A percentile compares a stretch with the other conserved stretches of the same genome.
Evolutionary conservation across 225 moss, liverwort and hornwort genomes (phyloP).

Genomic region (Physcomitrium patens): DNA sequence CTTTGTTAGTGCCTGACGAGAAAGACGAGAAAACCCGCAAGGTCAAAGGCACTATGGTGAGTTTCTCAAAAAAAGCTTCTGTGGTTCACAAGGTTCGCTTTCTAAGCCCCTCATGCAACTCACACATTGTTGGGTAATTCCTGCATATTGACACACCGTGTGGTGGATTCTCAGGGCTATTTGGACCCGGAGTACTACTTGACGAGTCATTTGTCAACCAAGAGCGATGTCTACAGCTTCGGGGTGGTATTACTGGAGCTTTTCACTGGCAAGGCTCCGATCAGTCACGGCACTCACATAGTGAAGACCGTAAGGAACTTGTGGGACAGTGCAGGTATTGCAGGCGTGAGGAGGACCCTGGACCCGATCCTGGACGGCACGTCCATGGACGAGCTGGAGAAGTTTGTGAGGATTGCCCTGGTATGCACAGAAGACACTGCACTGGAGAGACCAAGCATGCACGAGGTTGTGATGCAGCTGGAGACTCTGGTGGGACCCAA

Average conservation of each 20-base stretch:
- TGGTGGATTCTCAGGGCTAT: constrained; percentile 59
- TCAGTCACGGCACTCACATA: constrained; percentile 45
- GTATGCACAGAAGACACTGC: constrained; percentile 54
- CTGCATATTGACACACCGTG: constrained; percentile 5
- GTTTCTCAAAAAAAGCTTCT: constrained; percentile 29
- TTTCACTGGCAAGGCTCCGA: constrained; percentile 46
- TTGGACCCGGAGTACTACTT: constrained; percentile 68
- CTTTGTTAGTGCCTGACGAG: neutral
- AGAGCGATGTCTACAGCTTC: constrained; percentile 79
- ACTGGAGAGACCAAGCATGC: constrained; percentile 54
- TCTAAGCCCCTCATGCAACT: neutral
- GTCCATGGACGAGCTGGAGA: constrained; percentile 47
- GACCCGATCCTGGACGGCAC: constrained; percentile 51
- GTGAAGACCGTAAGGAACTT: constrained; percentile 50
- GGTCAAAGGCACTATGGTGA: constrained; percentile 74
- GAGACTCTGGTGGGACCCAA: constrained; percentile 51
- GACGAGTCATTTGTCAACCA: constrained; percentile 35
- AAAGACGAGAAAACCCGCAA: constrained; percentile 22
- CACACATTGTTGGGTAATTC: neutral
- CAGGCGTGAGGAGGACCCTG: constrained; percentile 42
- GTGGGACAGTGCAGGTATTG: constrained; percentile 18
- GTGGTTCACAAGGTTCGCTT: neutral
- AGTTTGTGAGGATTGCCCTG: constrained; percentile 50
- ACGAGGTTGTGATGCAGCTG: constrained; percentile 63
- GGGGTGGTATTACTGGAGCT: constrained; percentile 69